A percentile compares a stretch with the other conserved stretches of the same genome.
phyloP scores from a whole-genome alignment of 257 asterid genomes.

The Leptodermis oblonga region DNA sequence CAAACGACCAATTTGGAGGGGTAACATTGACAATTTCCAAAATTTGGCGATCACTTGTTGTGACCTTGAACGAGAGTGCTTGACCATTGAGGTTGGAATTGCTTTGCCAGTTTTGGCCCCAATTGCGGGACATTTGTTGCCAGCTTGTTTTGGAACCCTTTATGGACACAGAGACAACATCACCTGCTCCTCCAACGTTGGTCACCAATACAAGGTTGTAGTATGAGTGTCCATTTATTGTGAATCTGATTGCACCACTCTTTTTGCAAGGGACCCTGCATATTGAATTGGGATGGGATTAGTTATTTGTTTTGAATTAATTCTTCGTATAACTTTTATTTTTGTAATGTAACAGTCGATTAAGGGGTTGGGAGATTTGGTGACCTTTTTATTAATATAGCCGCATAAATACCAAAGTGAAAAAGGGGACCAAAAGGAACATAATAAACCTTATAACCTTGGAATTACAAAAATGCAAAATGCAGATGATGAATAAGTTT shows the following conservation, averaged over 20 bases:
- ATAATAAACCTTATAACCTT: no score
- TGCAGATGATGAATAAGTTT: no score
- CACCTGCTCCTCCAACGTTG: conserved; percentile 32
- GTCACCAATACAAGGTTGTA: conserved; percentile 26
- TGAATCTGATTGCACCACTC: conserved; percentile 25
- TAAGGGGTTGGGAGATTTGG: no score
- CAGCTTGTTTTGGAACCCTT: conserved; percentile 21
- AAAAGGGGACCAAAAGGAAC: no score
- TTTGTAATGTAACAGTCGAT: no score
- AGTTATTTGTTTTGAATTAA: no score
- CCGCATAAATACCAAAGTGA: no score
- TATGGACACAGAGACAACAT: conserved; percentile 15
- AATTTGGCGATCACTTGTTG: conserved; percentile 23
- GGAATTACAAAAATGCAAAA: no score
- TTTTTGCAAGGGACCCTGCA: conserved; percentile 26
- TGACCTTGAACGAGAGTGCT: conserved; percentile 26
- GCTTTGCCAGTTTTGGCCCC: conserved; percentile 35
- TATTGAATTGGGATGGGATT: no score
- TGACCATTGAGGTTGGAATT: conserved; percentile 17
- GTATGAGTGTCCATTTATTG: conserved; percentile 27
- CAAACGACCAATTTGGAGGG: conserved; percentile 24
- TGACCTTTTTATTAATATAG: no score
- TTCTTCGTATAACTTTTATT: no score
- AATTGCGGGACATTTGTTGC: conserved; percentile 22
- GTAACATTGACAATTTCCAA: conserved; percentile 14